Base-by-base conservation (phyloP, 768 basidiomycete species). In the Suillus placidus region DNA sequence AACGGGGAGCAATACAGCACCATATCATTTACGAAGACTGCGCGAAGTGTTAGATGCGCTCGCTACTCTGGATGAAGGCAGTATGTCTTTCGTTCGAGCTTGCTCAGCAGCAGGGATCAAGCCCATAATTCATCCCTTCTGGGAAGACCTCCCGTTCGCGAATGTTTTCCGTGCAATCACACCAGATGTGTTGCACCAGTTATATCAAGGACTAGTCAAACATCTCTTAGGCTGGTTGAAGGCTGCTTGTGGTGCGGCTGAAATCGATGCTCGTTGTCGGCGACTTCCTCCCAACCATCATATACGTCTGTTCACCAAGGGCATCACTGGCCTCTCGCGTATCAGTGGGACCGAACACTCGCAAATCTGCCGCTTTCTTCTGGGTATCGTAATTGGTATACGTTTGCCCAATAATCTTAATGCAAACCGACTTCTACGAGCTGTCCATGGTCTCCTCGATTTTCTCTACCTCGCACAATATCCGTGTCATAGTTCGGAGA, bases 391-490 rank as follows among this genome's bases (percentile, higher is more conserved):
- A 7, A 43, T 43, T 43, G 42, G 42, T 20, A 43, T 43, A 18
- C 4, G 18, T 6, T 20, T 43, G 42, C 42, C 42, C 42, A 43
- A 43, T 8, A 43, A 43, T 43, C 18, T 43, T 14, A 63, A 10
- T 64, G 70, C 54, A 37, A 40, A 12, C 30, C 23, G 18, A 43
- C 42, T 43, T 20, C 18, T 43, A 43, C 42, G 18, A 20, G 42
- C 42, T 3, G 42, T 20, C 3, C 72, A 76, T 0, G 77, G 73
- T 0, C 34, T 81, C 2, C 68, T 84, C 1, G 79, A 83, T 66
- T 83, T 82, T 65, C 64, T 82, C 12, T 81, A 77, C 65, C 63
- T 78, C 13, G 77, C 80, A 2, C 78, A 78, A 52, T 79, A 78
- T 66, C 71, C 73, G 1, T 14, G 71, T 6, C 83, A 83, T 61